Conservation (phyloP, 805 yeast species). For the Candida ovalis region DNA sequence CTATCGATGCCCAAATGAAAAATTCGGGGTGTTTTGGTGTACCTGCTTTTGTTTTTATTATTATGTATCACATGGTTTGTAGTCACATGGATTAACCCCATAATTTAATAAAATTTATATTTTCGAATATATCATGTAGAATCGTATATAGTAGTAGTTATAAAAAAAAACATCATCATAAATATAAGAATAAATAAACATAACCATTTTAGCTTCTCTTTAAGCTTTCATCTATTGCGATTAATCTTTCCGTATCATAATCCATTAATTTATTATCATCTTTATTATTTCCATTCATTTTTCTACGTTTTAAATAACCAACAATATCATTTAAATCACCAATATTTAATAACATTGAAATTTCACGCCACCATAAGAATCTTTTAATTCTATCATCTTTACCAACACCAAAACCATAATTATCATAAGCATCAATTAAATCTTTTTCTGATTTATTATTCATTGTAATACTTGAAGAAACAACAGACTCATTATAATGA, state of each 20-base stretch:
- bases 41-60: no score
- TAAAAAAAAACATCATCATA: no score
- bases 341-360: slow-evolving; percentile 24
- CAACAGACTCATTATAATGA: slow-evolving; percentile 18
- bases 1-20: no score
- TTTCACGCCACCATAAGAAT: slow-evolving; percentile 51
- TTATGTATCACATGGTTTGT: no score
- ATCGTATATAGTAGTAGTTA: no score
- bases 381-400: slow-evolving; percentile 50
- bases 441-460: slow-evolving; percentile 41
- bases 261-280: neutral
- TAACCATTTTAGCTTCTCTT: neutral
- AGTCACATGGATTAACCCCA: no score
- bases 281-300: slow-evolving; percentile 1
- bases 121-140: no score
- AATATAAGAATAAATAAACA: neutral
- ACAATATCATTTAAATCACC: slow-evolving; percentile 24
- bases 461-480: slow-evolving; percentile 19
- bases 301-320: slow-evolving; percentile 15
- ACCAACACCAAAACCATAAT: slow-evolving; percentile 49
- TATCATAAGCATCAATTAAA: slow-evolving; percentile 39
- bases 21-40: no score
- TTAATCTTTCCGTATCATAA: neutral
- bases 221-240: neutral
- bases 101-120: no score